Conservation (phyloP, 1,139 yeast genomes). For the Schwanniomyces etchellsii region DNA sequence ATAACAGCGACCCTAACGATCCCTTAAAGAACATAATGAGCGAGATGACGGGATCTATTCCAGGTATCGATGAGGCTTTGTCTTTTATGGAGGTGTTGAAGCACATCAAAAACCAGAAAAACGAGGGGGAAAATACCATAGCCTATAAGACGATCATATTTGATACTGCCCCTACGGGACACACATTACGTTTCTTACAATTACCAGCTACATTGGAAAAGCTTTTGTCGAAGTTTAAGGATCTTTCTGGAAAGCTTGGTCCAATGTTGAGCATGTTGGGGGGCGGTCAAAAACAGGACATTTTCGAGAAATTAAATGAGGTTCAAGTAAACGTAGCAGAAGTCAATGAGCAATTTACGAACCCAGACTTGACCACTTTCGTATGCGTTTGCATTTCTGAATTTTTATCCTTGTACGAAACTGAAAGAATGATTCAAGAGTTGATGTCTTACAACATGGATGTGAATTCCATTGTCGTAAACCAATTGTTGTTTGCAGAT, state of each 20-base stretch:
- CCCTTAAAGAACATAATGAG: constrained; percentile 72
- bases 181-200: constrained; percentile 88
- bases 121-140: constrained; percentile 14
- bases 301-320: constrained; percentile 76
- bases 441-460: constrained; percentile 92
- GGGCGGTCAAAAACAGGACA: constrained; percentile 70
- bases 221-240: constrained; percentile 79
- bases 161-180: constrained; percentile 99
- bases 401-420: constrained; percentile 89
- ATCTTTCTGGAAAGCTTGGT: constrained; percentile 80
- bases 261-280: constrained; percentile 81
- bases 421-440: constrained; percentile 96
- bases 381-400: constrained; percentile 97
- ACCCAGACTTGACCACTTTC: constrained; percentile 93
- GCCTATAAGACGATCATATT: constrained; percentile 82
- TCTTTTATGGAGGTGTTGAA: constrained; percentile 97
- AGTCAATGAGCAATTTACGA: constrained; percentile 90
- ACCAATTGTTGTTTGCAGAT: constrained; percentile 85
- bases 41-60: constrained; percentile 91
- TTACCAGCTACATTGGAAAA: constrained; percentile 89
- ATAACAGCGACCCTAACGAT: constrained; percentile 53
- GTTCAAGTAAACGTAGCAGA: constrained; percentile 79
- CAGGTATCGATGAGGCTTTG: constrained; percentile 96
- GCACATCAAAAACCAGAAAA: constrained; percentile 79
- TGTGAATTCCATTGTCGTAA: constrained; percentile 91